Base-by-base conservation (phyloP, 176 grass and related monocot species). In the Hordeum marinum region DNA sequence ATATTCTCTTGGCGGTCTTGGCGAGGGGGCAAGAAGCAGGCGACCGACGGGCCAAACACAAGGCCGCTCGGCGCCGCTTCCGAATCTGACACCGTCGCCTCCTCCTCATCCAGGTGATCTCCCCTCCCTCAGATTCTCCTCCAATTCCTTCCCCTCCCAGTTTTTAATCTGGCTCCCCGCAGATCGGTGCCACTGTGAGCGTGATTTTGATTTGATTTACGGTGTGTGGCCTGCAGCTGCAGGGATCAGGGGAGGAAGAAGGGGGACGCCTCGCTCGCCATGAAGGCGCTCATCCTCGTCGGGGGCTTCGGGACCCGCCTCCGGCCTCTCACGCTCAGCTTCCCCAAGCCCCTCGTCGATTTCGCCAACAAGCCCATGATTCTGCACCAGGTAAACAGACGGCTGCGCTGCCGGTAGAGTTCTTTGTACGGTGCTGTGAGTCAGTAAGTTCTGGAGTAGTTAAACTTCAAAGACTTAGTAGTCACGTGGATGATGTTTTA, bases 291-390 rank as follows among this genome's bases (percentile, higher is more conserved):
- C 71, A 95, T 98, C 88, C 95, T 98, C 63, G 95, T 98, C 36
- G 95, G 93, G 39, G 95, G 95, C 73, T 98, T 98, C 61, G 95
- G 95, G 72, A 98, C 92, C 9, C 95, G 95, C 75, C 92, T 98
- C 9, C 83, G 92, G 48, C 92, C 95, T 80, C 83, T 93, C 78
- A 98, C 93, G 59, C 95, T 95, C 54, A 98, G 95, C 74, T 86
- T 95, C 83, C 95, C 92, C 0, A 98, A 98, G 87, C 95, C 95
- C 5, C 93, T 98, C 26, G 95, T 98, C 35, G 95, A 98, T 95
- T 98, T 93, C 82, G 95, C 90, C 14, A 98, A 98, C 87, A 95
- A 95, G 76, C 93, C 95, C 21, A 95, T 98, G 95, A 95, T 98
- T 66, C 86, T 95, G 85, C 95, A 98, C 87, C 95, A 98, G 92